Evolutionary conservation across 2,329 filamentous ascomycete genomes (phyloP).

Genomic region (Colletotrichum sp.): DNA sequence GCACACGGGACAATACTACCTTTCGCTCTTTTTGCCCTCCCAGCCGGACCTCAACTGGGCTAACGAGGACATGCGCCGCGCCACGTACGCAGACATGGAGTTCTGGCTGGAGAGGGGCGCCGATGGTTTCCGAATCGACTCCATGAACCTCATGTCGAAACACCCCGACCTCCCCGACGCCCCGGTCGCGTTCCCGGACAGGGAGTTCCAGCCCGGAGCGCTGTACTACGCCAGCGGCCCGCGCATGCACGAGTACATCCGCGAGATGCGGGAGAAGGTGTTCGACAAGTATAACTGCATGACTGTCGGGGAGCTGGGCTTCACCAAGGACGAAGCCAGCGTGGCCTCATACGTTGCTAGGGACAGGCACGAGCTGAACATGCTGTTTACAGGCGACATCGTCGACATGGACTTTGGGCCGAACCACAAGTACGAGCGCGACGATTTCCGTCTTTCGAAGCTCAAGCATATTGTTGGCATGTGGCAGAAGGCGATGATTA

Average conservation of each 20-base stretch:
- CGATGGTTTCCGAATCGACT: slow-evolving; percentile 63
- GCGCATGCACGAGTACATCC: slow-evolving; percentile 56
- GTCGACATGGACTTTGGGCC: slow-evolving; percentile 41
- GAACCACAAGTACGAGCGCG: slow-evolving; percentile 42
- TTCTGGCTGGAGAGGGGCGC: slow-evolving; percentile 71
- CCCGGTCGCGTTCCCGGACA: slow-evolving; percentile 37
- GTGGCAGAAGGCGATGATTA: slow-evolving; percentile 42
- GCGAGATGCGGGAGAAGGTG: slow-evolving; percentile 53
- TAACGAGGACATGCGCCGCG: slow-evolving; percentile 59
- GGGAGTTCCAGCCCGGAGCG: slow-evolving; percentile 38
- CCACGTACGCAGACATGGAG: slow-evolving; percentile 64
- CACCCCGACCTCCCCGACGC: slow-evolving; percentile 53
- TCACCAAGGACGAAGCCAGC: slow-evolving; percentile 46
- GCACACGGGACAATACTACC: slow-evolving; percentile 46
- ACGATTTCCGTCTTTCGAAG: slow-evolving; percentile 38
- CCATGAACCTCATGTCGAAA: slow-evolving; percentile 63
- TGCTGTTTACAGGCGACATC: slow-evolving; percentile 31
- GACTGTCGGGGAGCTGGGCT: slow-evolving; percentile 60
- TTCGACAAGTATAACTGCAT: slow-evolving; percentile 56
- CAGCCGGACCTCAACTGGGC: slow-evolving; percentile 77
- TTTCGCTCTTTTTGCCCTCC: slow-evolving; percentile 65
- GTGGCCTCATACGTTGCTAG: slow-evolving; percentile 54
- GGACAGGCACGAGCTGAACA: slow-evolving; percentile 38
- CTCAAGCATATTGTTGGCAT: slow-evolving; percentile 38
- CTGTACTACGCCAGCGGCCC: slow-evolving; percentile 59